Base-by-base conservation (phyloP, 805 yeast genomes). In the Henningerozyma blattae region DNA sequence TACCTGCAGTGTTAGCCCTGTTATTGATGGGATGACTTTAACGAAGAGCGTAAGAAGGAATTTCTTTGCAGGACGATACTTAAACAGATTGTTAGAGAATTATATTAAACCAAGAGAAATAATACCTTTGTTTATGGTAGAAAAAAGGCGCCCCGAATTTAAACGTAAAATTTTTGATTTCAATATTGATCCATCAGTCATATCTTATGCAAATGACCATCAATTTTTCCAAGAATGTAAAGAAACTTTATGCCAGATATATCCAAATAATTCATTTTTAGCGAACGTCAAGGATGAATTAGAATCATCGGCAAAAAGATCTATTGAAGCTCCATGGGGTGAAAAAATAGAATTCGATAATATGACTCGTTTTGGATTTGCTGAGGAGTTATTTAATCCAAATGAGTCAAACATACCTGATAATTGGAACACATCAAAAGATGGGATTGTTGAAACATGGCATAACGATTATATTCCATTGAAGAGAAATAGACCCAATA, bases 241-340 rank as follows among this genome's bases (percentile, higher is more conserved):
- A 48, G 94, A 85, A 54, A 64, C 80, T 2, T 43, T 77, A 35
- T 51, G 79, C 31, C 76, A 71, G 44, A 72, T 71, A 6, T 44
- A 50, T 2, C 48, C 58, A n/a, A 34, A 41, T 1, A 25, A 27
- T 5, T 25, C 41, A 5, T 26, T 46, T 4, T 37, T 54, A 25
- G 51, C 46, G 12, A 43, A 47, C 14, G 38, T 39, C 32, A 46
- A 46, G 26, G 47, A 54, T 3, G 47, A 51, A 20, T 41, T 53
- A 8, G 58, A 46, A 18, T 27, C 46, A 2, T 50, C 42, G 41
- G 45, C 62, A 8, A 45, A 48, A 22, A 54, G 86, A 42, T 56
- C 67, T 19, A 78, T 77, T 49, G 94, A 85, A 57, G 61, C 83
- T 13, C 89, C 93, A 14, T 72, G 79, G 47, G 93, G 93, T 1